Base-by-base conservation (phyloP, 2,329 filamentous ascomycete species). In the Hypoxylon sp. region DNA sequence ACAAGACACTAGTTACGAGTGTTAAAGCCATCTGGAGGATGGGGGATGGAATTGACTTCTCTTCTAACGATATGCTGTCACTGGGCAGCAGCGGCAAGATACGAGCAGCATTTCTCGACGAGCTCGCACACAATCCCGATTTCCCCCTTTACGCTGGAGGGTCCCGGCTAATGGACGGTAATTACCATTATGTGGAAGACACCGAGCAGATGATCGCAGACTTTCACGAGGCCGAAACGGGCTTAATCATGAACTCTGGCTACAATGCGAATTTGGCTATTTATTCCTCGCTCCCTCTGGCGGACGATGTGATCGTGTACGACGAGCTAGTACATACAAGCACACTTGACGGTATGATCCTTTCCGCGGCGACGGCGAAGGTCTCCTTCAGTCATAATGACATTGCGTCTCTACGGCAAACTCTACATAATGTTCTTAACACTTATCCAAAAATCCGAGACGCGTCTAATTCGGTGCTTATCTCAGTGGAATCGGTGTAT, bases 301-400 rank as follows among this genome's bases (percentile, higher is more conserved):
- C 79, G 0, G 84, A 82, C 0, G 85, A 87, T 70, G 71, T 80
- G 1, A 81, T 92, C 19, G 70, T 91, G 0, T 88, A 88, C 62
- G 89, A 92, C 73, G 86, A 87, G 67, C 78, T 87, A 13, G 84
- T 91, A 2, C 89, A 91, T 69, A 89, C 89, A 0, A 90, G 87
- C 73, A 82, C 84, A 0, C 86, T 87, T 61, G 87, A 89, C 64
- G 89, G 88, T 1, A 89, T 91, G 84, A 77, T 79, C n/a, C 73
- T 83, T 3, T 84, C 81, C 8, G 77, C 86, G 5, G 87, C 87
- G 0, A 74, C 76, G 0, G 74, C 76, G 49, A 81, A 68, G 73
- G 59, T 80, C 0, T 63, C 75, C 3, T 85, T 86, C 69, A 69
- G 67, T 3, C 85, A 87, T 69, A 87, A 67, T 20, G 59, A 68